Conservation (phyloP, 495 filamentous ascomycete genomes). For the Sporormia fimetaria region DNA sequence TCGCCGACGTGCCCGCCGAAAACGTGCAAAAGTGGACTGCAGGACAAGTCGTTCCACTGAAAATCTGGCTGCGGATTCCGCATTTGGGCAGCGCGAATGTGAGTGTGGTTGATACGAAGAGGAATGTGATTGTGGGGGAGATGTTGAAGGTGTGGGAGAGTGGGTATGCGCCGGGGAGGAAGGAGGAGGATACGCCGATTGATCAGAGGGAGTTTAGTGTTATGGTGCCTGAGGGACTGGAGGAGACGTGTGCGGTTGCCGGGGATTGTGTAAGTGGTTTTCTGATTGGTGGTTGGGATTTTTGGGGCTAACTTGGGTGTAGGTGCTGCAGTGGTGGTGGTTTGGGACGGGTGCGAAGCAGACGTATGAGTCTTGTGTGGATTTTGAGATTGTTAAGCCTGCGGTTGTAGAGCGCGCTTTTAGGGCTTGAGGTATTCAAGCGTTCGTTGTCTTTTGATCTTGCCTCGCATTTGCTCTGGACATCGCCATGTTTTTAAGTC, state of each 20-base stretch:
- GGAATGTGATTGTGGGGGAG: conserved; percentile 13
- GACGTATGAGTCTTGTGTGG: conserved; percentile 24
- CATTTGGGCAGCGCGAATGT: conserved; percentile 22
- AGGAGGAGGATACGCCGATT: conserved; percentile 11
- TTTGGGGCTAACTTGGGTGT: conserved; percentile 1
- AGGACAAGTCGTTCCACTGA: conserved; percentile 13
- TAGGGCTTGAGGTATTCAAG: background rate
- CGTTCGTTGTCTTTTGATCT: too few species aligned
- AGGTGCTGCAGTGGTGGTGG: conserved; percentile 27
- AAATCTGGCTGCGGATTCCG: conserved; percentile 22
- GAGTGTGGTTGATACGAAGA: conserved; percentile 24
- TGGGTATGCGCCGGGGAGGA: conserved; percentile 19
- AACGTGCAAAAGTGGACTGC: conserved; percentile 19
- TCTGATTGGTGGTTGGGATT: background rate
- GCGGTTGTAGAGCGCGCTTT: background rate
- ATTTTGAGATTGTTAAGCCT: conserved; percentile 14
- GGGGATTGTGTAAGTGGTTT: conserved; percentile 19
- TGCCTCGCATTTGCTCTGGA: too few species aligned
- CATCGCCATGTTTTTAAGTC: too few species aligned
- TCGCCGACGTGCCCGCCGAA: conserved; percentile 18
- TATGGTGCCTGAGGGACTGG: conserved; percentile 18
- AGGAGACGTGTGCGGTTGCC: conserved; percentile 16
- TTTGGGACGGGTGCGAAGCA: conserved; percentile 19
- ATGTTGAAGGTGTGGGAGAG: conserved; percentile 20
- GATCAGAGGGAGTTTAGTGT: conserved; percentile 23